These are phyloP conservation scores for Acanthamoeba lenticulata DNA, from an alignment of 208 protist genomes.

Conservation along the genomic window DNA sequence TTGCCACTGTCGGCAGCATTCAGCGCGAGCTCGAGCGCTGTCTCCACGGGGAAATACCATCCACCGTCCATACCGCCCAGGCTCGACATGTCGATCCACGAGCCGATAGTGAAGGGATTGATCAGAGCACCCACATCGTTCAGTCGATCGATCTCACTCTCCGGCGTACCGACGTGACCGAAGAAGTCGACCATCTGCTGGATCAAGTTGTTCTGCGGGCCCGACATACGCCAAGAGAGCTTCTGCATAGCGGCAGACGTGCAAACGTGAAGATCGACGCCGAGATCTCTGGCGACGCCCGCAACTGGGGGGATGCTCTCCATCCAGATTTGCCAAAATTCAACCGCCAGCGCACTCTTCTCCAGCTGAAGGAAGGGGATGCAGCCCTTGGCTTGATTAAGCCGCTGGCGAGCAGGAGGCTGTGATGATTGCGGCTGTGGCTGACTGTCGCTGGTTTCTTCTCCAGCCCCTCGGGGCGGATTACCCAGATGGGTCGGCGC, in stretches of 20 bases:
- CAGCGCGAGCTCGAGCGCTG: constrained; percentile 72
- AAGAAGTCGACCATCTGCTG: constrained; percentile 86
- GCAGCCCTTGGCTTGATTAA: not conserved
- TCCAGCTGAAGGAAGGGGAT: constrained; percentile 73
- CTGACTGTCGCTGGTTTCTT: not conserved
- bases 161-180: constrained; percentile 85
- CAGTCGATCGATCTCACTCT: constrained; percentile 82
- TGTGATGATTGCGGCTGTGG: not conserved
- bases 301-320: constrained; percentile 76
- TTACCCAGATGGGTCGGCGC: no score
- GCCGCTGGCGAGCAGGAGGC: not conserved
- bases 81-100: constrained; percentile 84
- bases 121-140: constrained; percentile 83
- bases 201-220: constrained; percentile 83
- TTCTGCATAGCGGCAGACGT: constrained; percentile 82
- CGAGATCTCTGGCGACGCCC: constrained; percentile 65
- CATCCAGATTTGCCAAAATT: constrained; percentile 82
- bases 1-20: constrained; percentile 79
- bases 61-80: constrained; percentile 84
- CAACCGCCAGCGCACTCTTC: constrained; percentile 79
- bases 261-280: constrained; percentile 79
- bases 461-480: no score
- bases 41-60: constrained; percentile 84
- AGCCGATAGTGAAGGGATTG: constrained; percentile 82
- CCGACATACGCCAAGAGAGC: constrained; percentile 78